Conservation (phyloP, 2,329 filamentous ascomycete species). For the Colletotrichum sp. region DNA sequence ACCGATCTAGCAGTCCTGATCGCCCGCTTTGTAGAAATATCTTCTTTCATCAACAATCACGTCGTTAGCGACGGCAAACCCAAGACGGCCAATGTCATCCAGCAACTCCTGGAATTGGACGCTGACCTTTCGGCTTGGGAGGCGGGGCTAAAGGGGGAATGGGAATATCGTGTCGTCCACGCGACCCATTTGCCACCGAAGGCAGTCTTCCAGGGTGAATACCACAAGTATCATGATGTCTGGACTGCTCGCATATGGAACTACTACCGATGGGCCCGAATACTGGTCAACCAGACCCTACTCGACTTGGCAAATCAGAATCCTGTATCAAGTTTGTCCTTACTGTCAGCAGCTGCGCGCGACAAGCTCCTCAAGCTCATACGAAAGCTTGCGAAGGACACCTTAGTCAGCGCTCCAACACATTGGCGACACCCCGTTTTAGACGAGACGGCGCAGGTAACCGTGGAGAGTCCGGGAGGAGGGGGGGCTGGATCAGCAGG, state of each 20-base stretch:
- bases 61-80: conserved; percentile 41
- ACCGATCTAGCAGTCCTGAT: conserved; percentile 46
- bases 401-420: conserved; percentile 50
- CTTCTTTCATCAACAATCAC: conserved; percentile 36
- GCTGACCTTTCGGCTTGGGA: conserved; percentile 45
- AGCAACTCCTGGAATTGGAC: conserved; percentile 45
- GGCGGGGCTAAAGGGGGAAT: conserved; percentile 34
- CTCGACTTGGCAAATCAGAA: conserved; percentile 42
- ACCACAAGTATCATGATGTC: conserved; percentile 60
- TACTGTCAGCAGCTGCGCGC: conserved; percentile 34
- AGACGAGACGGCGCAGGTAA: conserved; percentile 36
- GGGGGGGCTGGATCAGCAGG: conserved; percentile 52
- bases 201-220: conserved; percentile 55
- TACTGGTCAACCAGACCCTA: conserved; percentile 57
- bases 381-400: conserved; percentile 45
- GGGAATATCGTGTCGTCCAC: conserved; percentile 40
- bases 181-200: conserved; percentile 37
- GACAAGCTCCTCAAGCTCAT: conserved; percentile 38
- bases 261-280: conserved; percentile 64
- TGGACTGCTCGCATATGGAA: conserved; percentile 62
- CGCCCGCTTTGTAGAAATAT: conserved; percentile 44
- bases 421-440: conserved; percentile 58
- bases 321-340: conserved; percentile 39
- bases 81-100: conserved; percentile 38
- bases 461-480: conserved; percentile 39